Evolutionary conservation across 305 asterid genomes (phyloP), one percentile per base, ranked within the genome.

Genomic region (Monarda citriodora): DNA sequence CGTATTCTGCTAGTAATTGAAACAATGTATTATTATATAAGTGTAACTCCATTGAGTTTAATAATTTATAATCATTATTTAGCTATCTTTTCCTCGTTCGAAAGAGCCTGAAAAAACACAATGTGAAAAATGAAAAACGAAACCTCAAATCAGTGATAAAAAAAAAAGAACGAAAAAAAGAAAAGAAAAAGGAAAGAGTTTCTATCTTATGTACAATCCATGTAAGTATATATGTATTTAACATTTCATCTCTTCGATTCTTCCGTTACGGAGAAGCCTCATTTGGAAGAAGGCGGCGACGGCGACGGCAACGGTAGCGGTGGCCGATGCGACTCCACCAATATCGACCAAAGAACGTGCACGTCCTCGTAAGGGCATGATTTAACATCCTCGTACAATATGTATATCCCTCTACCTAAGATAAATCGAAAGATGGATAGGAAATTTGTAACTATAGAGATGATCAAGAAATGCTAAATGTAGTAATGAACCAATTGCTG

Each of bases 331-430:
- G 97, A 80, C 75, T 92, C 95, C 71, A 93, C 95, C 70, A 92
- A 60, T 72, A 92, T 92, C 18, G 98, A 87, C 98, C 98, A 92
- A 38, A 92, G 87, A 14, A 92, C 89, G 61, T 89, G 97, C 51
- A 93, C 98, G 29, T 93, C 98, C 76, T 93, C 98, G 32, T 75
- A 93, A n/a, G 89, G 97, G 76, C 98, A 93, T 7, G 96, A 83
- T 76, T 87, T 93, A 48, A 93, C 96, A 87, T 93, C 97, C 81
- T 93, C 98, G 58, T 93, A 89, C 72, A 93, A 75, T 16, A 93
- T 89, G 72, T 93, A 89, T 80, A 87, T 89, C 76, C 96, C 97
- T 79, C 95, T 77, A 58, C 96, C 97, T 92, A 34, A n/a, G 12
- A 49, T 12, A 76, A 44, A 12, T 44, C 61, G 56, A 66, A 56